Base-by-base conservation (phyloP, 2,329 filamentous ascomycete species). In the Calonectria hongkongensis region DNA sequence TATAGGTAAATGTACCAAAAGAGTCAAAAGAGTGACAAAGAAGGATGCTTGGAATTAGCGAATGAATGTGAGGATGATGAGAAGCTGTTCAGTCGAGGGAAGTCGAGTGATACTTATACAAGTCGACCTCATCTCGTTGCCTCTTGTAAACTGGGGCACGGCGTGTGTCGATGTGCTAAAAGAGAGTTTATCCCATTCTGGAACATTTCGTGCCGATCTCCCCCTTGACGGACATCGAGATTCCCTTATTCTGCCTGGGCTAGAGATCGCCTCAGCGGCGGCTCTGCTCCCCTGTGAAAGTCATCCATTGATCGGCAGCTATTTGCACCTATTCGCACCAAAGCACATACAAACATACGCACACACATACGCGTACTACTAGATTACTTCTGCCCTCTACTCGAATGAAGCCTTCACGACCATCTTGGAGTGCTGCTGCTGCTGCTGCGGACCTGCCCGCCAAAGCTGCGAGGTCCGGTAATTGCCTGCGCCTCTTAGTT, bases 401-500 rank as follows among this genome's bases (percentile, higher is more conserved):
- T 25, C 21, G 15, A 48, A 21, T 41, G 33, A 60, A 60, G 36
- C 36, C n/a, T 18, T 60, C 54, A 60, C 33, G 10, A 13, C 21
- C 3, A 2, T 10, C 9, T n/a, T 60, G n/a, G 5, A 9, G 21
- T 41, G 18, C 25, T 21, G 21, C 21, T 21, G 21, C 21, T 21
- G 21, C 21, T 21, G 21, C 21, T 15, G 2, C 54, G 54, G 54
- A 3, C 25, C 27, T 21, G 54, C 33, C 54, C 54, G 33, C 54
- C 21, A 27, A n/a, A n/a, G 13, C 36, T 60, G 54, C 54, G 21
- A 60, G 54, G 16, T 60, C 54, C 21, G 54, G 54, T 28, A 60
- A 60, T 60, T 60, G 54, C 33, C 36, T 41, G 54, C 12, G 54
- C 54, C 54, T 60, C 54, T 28, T 60, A 60, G 54, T 60, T 60